Evolutionary conservation across 1,284 basidiomycete genomes (phyloP).

Genomic region (Tranzscheliella williamsii): DNA sequence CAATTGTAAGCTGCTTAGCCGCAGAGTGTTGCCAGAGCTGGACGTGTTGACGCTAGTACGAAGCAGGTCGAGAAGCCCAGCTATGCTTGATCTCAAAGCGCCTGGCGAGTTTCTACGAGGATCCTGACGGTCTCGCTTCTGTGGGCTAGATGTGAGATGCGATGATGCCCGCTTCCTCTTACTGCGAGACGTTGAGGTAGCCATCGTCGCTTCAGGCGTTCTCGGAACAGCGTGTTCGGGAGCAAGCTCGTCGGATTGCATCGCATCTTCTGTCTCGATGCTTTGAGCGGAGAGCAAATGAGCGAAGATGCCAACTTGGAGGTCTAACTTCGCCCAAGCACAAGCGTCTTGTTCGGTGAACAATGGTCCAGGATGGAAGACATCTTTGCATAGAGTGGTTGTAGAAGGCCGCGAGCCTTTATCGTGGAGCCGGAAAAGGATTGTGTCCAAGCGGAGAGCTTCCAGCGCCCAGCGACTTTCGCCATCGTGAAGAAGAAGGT

Average conservation of each 20-base stretch:
- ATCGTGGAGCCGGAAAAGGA: not conserved
- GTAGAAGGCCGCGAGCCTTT: not conserved
- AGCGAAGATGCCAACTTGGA: slow-evolving; percentile 71
- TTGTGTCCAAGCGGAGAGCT: not conserved
- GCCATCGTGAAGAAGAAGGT: not conserved
- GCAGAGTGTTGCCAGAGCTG: not conserved
- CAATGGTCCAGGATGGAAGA: not conserved
- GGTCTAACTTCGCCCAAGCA: slow-evolving; percentile 77
- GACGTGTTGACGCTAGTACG: not conserved
- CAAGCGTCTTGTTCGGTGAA: slow-evolving; percentile 67
- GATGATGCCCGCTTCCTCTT: not conserved
- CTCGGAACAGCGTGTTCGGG: too few relatives aligned
- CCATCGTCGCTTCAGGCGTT: too few relatives aligned
- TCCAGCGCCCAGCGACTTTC: slow-evolving; percentile 7
- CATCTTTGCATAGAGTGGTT: not conserved
- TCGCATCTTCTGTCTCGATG: too few relatives aligned
- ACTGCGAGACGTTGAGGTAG: too few relatives aligned
- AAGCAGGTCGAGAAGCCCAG: not conserved
- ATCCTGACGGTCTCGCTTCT: too few relatives aligned
- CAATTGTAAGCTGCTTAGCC: not conserved
- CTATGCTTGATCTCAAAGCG: not conserved
- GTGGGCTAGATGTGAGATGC: not conserved
- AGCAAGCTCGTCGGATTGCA: too few relatives aligned
- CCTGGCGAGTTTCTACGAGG: too few relatives aligned
- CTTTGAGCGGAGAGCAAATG: not conserved